Conservation (phyloP, 805 yeast species). For the Ogataea trehalophila region DNA sequence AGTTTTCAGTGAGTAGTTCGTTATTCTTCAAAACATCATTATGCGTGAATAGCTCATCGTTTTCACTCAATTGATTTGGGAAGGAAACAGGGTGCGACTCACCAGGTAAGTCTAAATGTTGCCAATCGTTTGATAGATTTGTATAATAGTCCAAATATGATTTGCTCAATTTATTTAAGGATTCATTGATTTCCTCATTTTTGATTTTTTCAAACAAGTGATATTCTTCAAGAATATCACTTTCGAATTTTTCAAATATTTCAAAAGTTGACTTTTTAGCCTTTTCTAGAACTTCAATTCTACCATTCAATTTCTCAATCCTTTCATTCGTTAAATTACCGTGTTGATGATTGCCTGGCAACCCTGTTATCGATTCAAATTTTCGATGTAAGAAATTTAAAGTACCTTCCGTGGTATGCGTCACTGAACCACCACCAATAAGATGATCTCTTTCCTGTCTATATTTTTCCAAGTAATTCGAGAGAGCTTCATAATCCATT, state of each 20-base stretch:
- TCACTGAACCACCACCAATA: slow-evolving; percentile 32
- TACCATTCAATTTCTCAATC: slow-evolving; percentile 34
- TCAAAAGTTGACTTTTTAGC: slow-evolving; percentile 41
- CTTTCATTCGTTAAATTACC: slow-evolving; percentile 41
- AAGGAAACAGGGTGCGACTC: slow-evolving; percentile 2
- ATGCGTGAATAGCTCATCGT: slow-evolving; percentile 21
- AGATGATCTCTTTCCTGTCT: slow-evolving; percentile 49
- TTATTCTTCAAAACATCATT: slow-evolving; percentile 27
- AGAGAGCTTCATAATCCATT: slow-evolving; percentile 81
- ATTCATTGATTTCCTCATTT: slow-evolving; percentile 66
- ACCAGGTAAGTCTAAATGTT: slow-evolving; percentile 26
- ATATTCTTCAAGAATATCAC: slow-evolving; percentile 44
- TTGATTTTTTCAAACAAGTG: slow-evolving; percentile 75
- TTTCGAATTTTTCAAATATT: slow-evolving; percentile 42
- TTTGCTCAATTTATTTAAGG: slow-evolving; percentile 70
- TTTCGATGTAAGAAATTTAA: slow-evolving; percentile 38
- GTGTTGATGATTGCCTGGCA: slow-evolving; percentile 34
- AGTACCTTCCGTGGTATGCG: slow-evolving; percentile 32
- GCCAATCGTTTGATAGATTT: slow-evolving; percentile 67
- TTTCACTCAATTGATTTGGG: slow-evolving; percentile 19
- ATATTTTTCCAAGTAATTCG: slow-evolving; percentile 72
- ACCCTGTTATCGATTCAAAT: slow-evolving; percentile 42
- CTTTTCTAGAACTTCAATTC: slow-evolving; percentile 39
- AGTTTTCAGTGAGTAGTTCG: slow-evolving; percentile 19
- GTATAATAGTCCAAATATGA: slow-evolving; percentile 71